These are phyloP conservation scores for Perilla frutescens DNA, from an alignment of 257 asterid species.

Conservation along the genomic window DNA sequence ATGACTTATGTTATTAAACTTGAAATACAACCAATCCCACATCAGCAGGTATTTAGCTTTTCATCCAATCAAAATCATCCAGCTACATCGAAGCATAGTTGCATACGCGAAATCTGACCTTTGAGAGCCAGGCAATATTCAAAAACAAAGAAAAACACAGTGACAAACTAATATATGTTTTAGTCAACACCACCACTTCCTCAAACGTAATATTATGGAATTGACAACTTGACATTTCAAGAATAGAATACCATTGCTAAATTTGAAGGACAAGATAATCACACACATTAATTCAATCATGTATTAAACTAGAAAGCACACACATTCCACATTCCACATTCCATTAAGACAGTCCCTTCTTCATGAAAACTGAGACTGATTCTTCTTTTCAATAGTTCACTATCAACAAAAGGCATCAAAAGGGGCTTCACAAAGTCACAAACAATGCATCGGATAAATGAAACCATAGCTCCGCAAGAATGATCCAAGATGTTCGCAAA, in stretches of 20 bases:
- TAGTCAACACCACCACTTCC: constrained; percentile 28
- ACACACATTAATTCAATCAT: neutral
- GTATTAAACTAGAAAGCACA: neutral
- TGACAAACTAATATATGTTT: constrained; percentile 26
- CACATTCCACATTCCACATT: neutral
- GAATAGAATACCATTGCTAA: neutral
- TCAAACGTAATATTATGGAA: constrained; percentile 29
- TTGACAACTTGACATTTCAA: constrained; percentile 42
- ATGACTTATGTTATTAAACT: constrained; percentile 23
- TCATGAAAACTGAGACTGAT: neutral
- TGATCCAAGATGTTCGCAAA: neutral
- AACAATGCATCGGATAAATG: neutral
- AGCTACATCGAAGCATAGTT: constrained; percentile 20
- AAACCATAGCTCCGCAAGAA: neutral
- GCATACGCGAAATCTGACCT: constrained; percentile 38
- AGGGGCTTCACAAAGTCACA: neutral
- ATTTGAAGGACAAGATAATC: constrained; percentile 21
- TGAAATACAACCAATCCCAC: constrained; percentile 7
- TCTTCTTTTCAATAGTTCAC: neutral
- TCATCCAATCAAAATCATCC: constrained; percentile 31
- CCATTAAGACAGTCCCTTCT: neutral
- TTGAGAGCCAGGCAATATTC: constrained; percentile 6
- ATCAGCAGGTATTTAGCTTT: constrained; percentile 33
- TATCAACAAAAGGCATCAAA: neutral
- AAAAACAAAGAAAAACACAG: constrained; percentile 28